Conservation (phyloP, 2,329 filamentous ascomycete species). For the Colletotrichum simmondsii region DNA sequence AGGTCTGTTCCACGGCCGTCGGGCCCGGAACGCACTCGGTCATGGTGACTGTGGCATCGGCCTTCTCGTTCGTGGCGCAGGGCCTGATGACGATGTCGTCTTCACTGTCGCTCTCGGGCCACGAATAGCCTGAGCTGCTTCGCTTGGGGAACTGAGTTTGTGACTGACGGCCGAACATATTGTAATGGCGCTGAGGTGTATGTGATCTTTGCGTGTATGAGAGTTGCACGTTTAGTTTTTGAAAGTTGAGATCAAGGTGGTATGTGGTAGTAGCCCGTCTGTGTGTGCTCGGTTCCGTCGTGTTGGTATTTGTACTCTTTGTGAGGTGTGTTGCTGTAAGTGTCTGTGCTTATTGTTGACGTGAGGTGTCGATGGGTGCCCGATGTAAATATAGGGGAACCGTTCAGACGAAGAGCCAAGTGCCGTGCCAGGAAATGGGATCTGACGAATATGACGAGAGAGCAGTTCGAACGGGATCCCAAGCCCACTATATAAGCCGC, state of each 20-base stretch:
- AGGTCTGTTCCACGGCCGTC: neutral
- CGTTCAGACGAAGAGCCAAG: constrained; percentile 12
- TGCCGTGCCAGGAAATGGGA: neutral
- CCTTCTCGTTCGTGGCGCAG: constrained; percentile 27
- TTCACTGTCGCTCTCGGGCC: constrained; percentile 34
- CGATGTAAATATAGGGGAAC: neutral
- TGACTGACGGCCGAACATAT: constrained; percentile 23
- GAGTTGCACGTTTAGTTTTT: neutral
- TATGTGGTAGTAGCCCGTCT: neutral
- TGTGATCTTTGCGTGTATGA: neutral
- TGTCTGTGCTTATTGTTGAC: constrained; percentile 3
- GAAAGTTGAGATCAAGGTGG: neutral
- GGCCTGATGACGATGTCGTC: constrained; percentile 32
- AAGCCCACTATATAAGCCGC: constrained; percentile 33
- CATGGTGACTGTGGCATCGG: constrained; percentile 29
- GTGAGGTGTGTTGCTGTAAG: neutral
- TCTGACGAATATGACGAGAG: neutral
- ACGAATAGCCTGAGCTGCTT: constrained; percentile 27
- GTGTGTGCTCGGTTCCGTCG: neutral
- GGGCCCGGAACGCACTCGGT: constrained; percentile 26
- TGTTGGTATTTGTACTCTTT: neutral
- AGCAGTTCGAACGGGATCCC: neutral
- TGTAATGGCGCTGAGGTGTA: neutral
- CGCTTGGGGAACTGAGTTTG: constrained; percentile 20
- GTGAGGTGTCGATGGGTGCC: constrained; percentile 10